Base-by-base conservation (phyloP, 2,329 filamentous ascomycete species). In the Colletotrichum sp. region DNA sequence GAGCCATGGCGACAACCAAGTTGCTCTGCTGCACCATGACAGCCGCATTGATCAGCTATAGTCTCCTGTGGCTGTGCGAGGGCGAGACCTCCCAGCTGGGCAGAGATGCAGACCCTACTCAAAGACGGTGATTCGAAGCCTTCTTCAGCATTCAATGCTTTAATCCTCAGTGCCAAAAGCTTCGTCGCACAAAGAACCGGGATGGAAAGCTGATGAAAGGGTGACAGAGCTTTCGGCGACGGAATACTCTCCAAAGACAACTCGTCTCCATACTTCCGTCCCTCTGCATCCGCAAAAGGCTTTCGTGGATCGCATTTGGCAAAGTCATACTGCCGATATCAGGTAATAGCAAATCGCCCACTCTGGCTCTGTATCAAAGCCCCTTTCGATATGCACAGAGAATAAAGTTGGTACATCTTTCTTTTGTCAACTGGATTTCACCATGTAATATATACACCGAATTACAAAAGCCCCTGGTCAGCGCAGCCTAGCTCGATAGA, bases 401-500 rank as follows among this genome's bases (percentile, higher is more conserved):
- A 22, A 13, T 22, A 6, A 52, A 52, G 44, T 22, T 48, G n/a
- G 7, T 3, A 5, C 30, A 32, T 30, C 27, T 34, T 61, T 32
- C n/a, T 4, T 27, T 16, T 15, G n/a, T 61, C 12, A 61, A 22
- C 7, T 36, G 30, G 16, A 32, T 15, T 22, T 61, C 22, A 22
- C 5, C 28, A 25, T 63, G 30, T 1, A 36, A 36, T 63, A 63
- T 36, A 2, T 63, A 30, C 19, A 27, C 12, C 25, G 11, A 44
- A 44, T 16, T 75, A 74, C 71, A 69, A 59, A 64, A 74, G 70
- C 15, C 63, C 65, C 44, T 60, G 16, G 9, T 19, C 48, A 4
- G 59, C 74, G 11, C 65, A 76, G 9, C 36, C 34, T n/a, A 48
- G 22, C 65, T 74, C 74, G n/a, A 76, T 74, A 11, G 64, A 60